Conservation (phyloP, 768 basidiomycete genomes). For the Tricholoma sp. region DNA sequence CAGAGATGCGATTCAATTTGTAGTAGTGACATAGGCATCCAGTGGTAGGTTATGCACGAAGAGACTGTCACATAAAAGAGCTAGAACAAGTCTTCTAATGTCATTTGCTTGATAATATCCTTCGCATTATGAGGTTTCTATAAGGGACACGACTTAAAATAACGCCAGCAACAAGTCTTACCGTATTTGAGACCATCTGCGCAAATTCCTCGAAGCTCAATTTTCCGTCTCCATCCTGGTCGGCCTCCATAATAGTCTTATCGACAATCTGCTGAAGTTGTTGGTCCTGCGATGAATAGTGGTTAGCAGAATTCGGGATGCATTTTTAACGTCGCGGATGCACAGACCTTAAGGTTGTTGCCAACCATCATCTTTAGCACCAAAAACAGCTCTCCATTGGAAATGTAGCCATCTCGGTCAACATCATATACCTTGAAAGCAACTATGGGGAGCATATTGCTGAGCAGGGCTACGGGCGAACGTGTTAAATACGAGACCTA, state of each 20-base stretch:
- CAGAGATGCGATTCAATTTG: background rate
- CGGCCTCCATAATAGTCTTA: conserved; percentile 99
- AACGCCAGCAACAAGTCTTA: conserved; percentile 28
- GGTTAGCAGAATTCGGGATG: conserved; percentile 2
- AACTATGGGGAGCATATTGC: conserved; percentile 44
- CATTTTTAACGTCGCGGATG: conserved; percentile 7
- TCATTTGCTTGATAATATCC: conserved; percentile 99
- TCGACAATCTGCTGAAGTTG: conserved; percentile 99
- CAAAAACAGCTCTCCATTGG: conserved; percentile 96
- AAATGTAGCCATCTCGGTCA: conserved; percentile 95
- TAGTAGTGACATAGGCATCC: background rate
- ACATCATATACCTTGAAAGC: conserved; percentile 99
- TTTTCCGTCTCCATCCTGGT: conserved; percentile 96
- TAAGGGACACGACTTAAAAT: background rate
- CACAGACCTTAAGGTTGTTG: conserved; percentile 86
- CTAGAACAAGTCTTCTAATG: conserved; percentile 87
- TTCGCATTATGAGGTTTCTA: conserved; percentile 20
- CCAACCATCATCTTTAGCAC: conserved; percentile 99
- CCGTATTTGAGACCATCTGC: conserved; percentile 94
- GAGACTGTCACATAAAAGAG: background rate
- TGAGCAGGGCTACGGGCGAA: background rate
- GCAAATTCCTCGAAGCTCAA: conserved; percentile 97
- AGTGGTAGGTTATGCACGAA: background rate
- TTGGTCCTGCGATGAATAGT: conserved; percentile 62
- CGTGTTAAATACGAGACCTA: conserved; percentile 31